These are phyloP conservation scores for Ceratocystis huliohia DNA, from an alignment of 2,329 filamentous ascomycete genomes.

Conservation along the genomic window DNA sequence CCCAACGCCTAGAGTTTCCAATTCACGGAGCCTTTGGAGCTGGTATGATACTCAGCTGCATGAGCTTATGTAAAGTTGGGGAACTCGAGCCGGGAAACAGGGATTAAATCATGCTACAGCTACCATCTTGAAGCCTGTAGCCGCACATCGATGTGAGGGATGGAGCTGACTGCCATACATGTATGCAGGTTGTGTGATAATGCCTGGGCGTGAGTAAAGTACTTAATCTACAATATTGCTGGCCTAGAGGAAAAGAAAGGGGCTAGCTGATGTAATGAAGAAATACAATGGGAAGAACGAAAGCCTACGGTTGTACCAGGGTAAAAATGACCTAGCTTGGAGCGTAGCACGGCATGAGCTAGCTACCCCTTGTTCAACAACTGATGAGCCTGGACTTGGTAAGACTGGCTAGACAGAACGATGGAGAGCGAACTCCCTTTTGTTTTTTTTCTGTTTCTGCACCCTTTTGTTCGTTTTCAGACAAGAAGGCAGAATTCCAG, in stretches of 20 bases:
- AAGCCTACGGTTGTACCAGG: neutral
- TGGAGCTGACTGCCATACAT: neutral
- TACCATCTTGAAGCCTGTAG: neutral
- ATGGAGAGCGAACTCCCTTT: neutral
- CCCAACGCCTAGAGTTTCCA: neutral
- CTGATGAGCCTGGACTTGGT: neutral
- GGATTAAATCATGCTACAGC: neutral
- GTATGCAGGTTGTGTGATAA: neutral
- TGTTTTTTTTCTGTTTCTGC: neutral
- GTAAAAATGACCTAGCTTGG: neutral
- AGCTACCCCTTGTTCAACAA: neutral
- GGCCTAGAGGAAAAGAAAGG: too few species aligned
- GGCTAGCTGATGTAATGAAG: neutral
- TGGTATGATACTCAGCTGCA: neutral
- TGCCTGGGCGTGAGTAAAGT: neutral
- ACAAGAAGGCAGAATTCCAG: neutral
- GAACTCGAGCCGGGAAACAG: neutral
- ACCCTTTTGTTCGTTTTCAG: neutral
- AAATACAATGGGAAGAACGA: neutral
- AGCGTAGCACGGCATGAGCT: conserved; percentile 4
- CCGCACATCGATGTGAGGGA: neutral
- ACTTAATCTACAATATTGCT: neutral
- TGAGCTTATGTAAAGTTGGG: neutral
- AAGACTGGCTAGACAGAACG: neutral
- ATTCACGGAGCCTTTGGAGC: neutral